Evolutionary conservation across 1,139 yeast species (phyloP).

Genomic region (Taphrina communis): DNA sequence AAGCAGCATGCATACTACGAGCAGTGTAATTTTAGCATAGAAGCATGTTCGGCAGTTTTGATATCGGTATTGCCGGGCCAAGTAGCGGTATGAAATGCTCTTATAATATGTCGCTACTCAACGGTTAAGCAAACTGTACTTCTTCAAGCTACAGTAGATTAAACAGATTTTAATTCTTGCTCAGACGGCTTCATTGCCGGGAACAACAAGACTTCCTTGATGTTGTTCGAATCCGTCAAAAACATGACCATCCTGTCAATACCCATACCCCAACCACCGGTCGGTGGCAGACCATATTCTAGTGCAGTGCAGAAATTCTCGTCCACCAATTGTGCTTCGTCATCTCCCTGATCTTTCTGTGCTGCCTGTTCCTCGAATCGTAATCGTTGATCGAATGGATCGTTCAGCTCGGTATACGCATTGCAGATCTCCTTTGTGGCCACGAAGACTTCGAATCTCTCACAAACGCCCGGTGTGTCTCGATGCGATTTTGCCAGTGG

Average conservation of each 20-base stretch:
- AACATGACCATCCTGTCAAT: slow-evolving; percentile 96
- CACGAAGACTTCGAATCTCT: slow-evolving; percentile 96
- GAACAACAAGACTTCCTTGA: slow-evolving; percentile 86
- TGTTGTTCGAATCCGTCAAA: slow-evolving; percentile 93
- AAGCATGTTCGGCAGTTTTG: too few relatives aligned
- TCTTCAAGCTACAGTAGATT: too few relatives aligned
- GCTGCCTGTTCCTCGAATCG: slow-evolving; percentile 87
- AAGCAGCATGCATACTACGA: too few relatives aligned
- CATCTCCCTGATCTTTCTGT: slow-evolving; percentile 99
- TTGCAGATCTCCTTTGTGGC: slow-evolving; percentile 98
- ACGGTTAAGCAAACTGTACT: too few relatives aligned
- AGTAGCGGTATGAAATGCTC: too few relatives aligned
- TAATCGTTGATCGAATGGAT: slow-evolving; percentile 74
- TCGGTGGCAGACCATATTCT: slow-evolving; percentile 98
- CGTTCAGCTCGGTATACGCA: slow-evolving; percentile 98
- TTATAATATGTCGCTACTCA: too few relatives aligned
- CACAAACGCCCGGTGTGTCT: slow-evolving; percentile 90
- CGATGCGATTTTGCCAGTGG: slow-evolving; percentile 98
- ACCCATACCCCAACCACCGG: slow-evolving; percentile 99
- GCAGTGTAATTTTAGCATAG: too few relatives aligned
- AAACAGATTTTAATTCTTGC: slow-evolving; percentile 1
- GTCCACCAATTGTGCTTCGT: slow-evolving; percentile 95
- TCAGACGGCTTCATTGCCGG: slow-evolving; percentile 33
- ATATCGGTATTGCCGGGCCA: too few relatives aligned
- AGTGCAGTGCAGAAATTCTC: slow-evolving; percentile 97